These are phyloP conservation scores for Solanum phureja DNA, from an alignment of 257 asterid species.

Conservation along the genomic window DNA sequence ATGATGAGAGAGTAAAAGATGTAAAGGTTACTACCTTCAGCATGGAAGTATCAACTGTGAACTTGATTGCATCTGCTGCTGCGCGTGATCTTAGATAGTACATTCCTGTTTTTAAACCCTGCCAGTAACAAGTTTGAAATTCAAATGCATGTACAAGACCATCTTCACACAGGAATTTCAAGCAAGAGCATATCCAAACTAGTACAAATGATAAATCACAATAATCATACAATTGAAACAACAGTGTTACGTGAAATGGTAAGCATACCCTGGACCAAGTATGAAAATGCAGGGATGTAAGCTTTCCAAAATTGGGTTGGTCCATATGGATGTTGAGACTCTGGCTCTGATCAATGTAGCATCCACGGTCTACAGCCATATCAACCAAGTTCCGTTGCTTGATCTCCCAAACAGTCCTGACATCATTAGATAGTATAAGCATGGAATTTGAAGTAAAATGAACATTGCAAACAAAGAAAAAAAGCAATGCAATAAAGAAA, in stretches of 20 bases:
- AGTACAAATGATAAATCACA: not conserved
- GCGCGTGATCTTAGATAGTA: conserved; percentile 86
- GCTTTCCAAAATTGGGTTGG: conserved; percentile 79
- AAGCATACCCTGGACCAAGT: conserved; percentile 70
- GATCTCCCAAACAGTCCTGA: conserved; percentile 96
- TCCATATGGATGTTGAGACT: conserved; percentile 98
- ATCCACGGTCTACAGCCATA: conserved; percentile 97
- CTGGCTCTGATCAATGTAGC: conserved; percentile 93
- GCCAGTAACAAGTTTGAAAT: not conserved
- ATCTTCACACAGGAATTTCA: not conserved
- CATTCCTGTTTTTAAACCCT: conserved; percentile 98
- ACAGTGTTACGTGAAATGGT: not conserved
- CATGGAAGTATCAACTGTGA: conserved; percentile 75
- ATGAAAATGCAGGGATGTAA: conserved; percentile 82
- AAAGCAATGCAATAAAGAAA: not conserved
- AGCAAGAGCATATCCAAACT: not conserved
- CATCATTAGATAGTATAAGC: not conserved
- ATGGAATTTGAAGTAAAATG: not conserved
- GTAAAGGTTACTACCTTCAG: conserved; percentile 33
- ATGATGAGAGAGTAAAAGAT: not conserved
- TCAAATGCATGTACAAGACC: not conserved
- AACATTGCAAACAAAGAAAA: not conserved
- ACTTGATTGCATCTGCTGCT: conserved; percentile 93
- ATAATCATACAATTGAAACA: not conserved
- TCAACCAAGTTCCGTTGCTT: conserved; percentile 73